Base-by-base conservation (phyloP, 2,329 filamentous ascomycete genomes). In the Colletotrichum chlorophyti region DNA sequence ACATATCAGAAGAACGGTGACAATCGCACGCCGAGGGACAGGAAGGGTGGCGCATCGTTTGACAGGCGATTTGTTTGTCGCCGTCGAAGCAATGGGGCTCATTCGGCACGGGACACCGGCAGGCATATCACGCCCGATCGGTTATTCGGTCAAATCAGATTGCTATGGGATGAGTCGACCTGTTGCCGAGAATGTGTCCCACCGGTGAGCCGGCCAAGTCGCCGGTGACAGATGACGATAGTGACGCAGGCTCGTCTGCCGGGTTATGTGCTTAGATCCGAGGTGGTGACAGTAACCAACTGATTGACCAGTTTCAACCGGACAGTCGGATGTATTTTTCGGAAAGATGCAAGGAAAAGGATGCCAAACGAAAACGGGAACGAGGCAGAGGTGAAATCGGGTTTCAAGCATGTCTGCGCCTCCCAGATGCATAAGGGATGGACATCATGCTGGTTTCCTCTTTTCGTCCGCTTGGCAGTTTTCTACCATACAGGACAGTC, bases 401-500 rank as follows among this genome's bases (percentile, higher is more conserved):
- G 54, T 58, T 58, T 58, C 54, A 58, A 58, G 54, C 49, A 38
- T 29, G 41, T 35, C 54, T 58, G 54, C 54, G 41, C 54, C 49
- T 58, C 49, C 23, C 24, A 35, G 35, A 15, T 47, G 54, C 54
- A 58, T 58, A 42, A 54, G 54, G 17, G 49, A 48, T 27, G 32
- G 40, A 48, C 53, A 26, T 53, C 41, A 53, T 53, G 48, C 26
- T 14, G 41, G 53, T 58, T 58, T 58, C 40, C 53, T 19, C 40
- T 41, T 11, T 26, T 53, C n/a, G 48, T 14, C 32, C 41, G 48
- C 40, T 19, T 21, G 38, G 34, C 19, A 53, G 32, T 29, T 38
- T 53, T 53, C 11, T 14, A 53, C 26, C 54, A 47, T 41, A 12
- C 35, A 42, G 29, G 14, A 42, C 14, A n/a, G 34, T 34, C n/a